phyloP scores from a whole-genome alignment of 2,329 filamentous ascomycete species.

The Xylaria sp. region DNA sequence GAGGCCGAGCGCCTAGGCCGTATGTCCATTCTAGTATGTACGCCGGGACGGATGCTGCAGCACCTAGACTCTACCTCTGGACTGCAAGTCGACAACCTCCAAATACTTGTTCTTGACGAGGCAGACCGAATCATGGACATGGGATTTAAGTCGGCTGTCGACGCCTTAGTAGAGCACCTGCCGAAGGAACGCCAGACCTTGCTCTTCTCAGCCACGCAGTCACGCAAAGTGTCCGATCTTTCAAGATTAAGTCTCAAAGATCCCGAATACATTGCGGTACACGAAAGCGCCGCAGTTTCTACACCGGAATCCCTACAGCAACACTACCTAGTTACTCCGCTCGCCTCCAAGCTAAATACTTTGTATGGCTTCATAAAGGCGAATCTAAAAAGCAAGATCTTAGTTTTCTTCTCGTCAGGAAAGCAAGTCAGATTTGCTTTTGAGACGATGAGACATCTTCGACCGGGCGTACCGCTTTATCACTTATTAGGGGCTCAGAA shows the following conservation, averaged over 20 bases:
- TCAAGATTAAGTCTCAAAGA: slow-evolving; percentile 88
- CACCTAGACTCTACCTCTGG: slow-evolving; percentile 93
- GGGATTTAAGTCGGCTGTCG: slow-evolving; percentile 91
- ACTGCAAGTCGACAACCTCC: slow-evolving; percentile 88
- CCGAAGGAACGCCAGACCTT: slow-evolving; percentile 88
- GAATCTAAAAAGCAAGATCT: slow-evolving; percentile 91
- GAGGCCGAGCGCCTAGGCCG: slow-evolving; percentile 83
- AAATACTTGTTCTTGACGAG: slow-evolving; percentile 94
- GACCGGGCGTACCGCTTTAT: slow-evolving; percentile 91
- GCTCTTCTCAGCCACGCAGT: slow-evolving; percentile 96
- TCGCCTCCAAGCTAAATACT: slow-evolving; percentile 90
- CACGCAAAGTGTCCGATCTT: slow-evolving; percentile 90
- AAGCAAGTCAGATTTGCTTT: slow-evolving; percentile 96
- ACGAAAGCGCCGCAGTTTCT: slow-evolving; percentile 80
- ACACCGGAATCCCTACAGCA: slow-evolving; percentile 89
- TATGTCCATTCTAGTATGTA: slow-evolving; percentile 98
- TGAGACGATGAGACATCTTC: slow-evolving; percentile 90
- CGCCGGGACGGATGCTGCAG: slow-evolving; percentile 92
- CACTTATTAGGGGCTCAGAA: slow-evolving; percentile 82
- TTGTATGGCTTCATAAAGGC: slow-evolving; percentile 92
- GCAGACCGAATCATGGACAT: slow-evolving; percentile 97
- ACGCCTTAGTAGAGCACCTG: slow-evolving; percentile 92
- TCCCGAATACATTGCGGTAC: slow-evolving; percentile 94
- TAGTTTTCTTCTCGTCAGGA: slow-evolving; percentile 93
- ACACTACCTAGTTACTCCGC: slow-evolving; percentile 86